Conservation (phyloP, 2,329 filamentous ascomycete species). For the Remersonia thermophila region DNA sequence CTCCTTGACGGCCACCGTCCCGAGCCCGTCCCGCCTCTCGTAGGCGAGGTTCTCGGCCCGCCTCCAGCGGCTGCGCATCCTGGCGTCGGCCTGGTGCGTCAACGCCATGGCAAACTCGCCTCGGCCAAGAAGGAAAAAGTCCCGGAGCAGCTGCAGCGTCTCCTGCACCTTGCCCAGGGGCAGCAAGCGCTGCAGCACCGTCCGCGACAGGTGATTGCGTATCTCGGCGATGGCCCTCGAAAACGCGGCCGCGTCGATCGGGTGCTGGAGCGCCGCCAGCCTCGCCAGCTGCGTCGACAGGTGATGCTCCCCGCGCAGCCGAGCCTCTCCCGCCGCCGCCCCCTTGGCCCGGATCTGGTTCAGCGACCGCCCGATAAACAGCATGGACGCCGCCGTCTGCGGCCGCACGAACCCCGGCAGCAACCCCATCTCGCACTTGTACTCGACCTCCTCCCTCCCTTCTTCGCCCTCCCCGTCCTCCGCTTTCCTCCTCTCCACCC, state of each 20-base stretch:
- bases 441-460: slow-evolving; percentile 28
- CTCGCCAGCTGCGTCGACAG: slow-evolving; percentile 56
- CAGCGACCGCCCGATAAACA: slow-evolving; percentile 82
- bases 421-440: slow-evolving; percentile 44
- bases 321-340: slow-evolving; percentile 29
- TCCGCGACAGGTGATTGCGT: slow-evolving; percentile 69
- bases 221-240: slow-evolving; percentile 64
- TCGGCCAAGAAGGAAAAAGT: slow-evolving; percentile 76
- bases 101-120: slow-evolving; percentile 87
- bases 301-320: slow-evolving; percentile 42
- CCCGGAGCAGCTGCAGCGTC: slow-evolving; percentile 62
- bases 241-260: slow-evolving; percentile 60
- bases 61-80: slow-evolving; percentile 61
- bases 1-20: slow-evolving; percentile 64
- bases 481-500: slow-evolving; percentile 60
- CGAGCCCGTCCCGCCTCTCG: slow-evolving; percentile 46
- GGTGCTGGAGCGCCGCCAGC: slow-evolving; percentile 57
- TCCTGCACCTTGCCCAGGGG: slow-evolving; percentile 67
- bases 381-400: slow-evolving; percentile 65
- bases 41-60: slow-evolving; percentile 46
- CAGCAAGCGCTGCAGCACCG: slow-evolving; percentile 68
- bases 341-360: slow-evolving; percentile 62
- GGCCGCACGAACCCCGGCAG: slow-evolving; percentile 69
- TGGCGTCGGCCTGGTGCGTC: slow-evolving; percentile 73
- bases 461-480: slow-evolving; percentile 46